Conservation (phyloP, 1,284 basidiomycete species). For the Cryptococcus sp. region DNA sequence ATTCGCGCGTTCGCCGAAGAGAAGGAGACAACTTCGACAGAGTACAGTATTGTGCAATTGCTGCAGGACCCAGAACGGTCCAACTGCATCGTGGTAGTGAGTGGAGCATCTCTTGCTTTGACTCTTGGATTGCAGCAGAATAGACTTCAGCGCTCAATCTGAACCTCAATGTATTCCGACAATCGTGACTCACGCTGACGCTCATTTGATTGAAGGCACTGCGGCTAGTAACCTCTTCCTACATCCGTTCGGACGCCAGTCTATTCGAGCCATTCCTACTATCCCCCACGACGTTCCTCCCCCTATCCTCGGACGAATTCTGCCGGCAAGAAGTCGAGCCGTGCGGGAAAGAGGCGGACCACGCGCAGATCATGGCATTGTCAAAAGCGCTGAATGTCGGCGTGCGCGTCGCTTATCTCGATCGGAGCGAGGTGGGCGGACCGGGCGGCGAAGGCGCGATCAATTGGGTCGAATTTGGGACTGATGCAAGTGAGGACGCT, state of each 20-base stretch:
- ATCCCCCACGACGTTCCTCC: slow-evolving; percentile 67
- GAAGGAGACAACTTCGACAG: slow-evolving; percentile 47
- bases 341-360: slow-evolving; percentile 81
- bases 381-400: slow-evolving; percentile 68
- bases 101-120: slow-evolving; percentile 58
- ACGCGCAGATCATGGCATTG: slow-evolving; percentile 79
- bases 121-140: no score
- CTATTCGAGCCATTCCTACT: slow-evolving; percentile 72
- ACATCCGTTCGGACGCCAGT: slow-evolving; percentile 68
- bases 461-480: slow-evolving; percentile 68
- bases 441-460: slow-evolving; percentile 52
- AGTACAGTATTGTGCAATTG: slow-evolving; percentile 42
- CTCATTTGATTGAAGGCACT: slow-evolving; percentile 54
- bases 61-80: slow-evolving; percentile 48
- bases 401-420: slow-evolving; percentile 76
- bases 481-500: slow-evolving; percentile 51
- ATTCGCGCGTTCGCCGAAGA: slow-evolving; percentile 38
- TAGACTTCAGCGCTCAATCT: no score
- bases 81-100: slow-evolving; percentile 49
- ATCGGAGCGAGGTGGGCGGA: slow-evolving; percentile 59
- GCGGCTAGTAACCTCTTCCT: slow-evolving; percentile 75
- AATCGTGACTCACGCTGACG: no score
- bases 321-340: slow-evolving; percentile 77
- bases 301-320: slow-evolving; percentile 65
- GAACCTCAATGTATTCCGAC: no score